A percentile compares a stretch with the other conserved stretches of the same genome.
These are phyloP conservation scores for Phytophthora chlamydospora DNA, from an alignment of 352 stramenopile genomes.

Conservation along the genomic window DNA sequence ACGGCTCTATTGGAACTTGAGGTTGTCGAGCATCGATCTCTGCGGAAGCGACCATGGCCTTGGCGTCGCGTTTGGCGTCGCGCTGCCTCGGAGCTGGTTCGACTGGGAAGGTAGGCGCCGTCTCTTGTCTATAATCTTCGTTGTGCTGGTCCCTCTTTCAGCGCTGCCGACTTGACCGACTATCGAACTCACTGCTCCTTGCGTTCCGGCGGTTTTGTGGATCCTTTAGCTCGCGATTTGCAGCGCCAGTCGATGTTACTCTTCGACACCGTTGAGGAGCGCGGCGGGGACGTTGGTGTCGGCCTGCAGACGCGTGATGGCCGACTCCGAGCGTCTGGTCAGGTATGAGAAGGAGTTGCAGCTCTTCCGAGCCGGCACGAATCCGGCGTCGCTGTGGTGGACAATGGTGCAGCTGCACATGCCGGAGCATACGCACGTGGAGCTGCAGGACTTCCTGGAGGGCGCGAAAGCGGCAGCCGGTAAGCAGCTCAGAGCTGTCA, in stretches of 20 bases:
- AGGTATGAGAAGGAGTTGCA: slow-evolving; percentile 36
- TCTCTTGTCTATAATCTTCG: too few species aligned
- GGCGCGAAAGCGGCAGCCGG: slow-evolving; percentile 35
- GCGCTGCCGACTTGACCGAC: too few species aligned
- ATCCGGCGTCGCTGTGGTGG: slow-evolving; percentile 31
- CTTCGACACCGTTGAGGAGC: slow-evolving; percentile 25
- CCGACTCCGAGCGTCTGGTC: slow-evolving; percentile 22
- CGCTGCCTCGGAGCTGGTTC: neutral
- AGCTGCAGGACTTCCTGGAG: slow-evolving; percentile 49
- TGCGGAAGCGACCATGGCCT: neutral
- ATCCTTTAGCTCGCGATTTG: slow-evolving; percentile 6
- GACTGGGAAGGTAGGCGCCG: neutral
- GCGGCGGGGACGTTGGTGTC: slow-evolving; percentile 16
- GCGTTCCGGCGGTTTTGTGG: slow-evolving; percentile 6
- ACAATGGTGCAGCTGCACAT: slow-evolving; percentile 47
- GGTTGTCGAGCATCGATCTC: too few species aligned
- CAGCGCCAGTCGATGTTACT: slow-evolving; percentile 16
- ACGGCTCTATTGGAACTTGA: too few species aligned
- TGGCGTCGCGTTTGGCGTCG: neutral
- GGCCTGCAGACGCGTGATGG: slow-evolving; percentile 23
- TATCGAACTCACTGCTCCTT: neutral
- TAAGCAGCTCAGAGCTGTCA: slow-evolving; percentile 40
- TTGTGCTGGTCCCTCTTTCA: too few species aligned
- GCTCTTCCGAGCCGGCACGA: slow-evolving; percentile 31
- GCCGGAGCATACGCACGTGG: slow-evolving; percentile 33